Evolutionary conservation across 2,329 filamentous ascomycete species (phyloP).

Genomic region (Exophiala sideris): DNA sequence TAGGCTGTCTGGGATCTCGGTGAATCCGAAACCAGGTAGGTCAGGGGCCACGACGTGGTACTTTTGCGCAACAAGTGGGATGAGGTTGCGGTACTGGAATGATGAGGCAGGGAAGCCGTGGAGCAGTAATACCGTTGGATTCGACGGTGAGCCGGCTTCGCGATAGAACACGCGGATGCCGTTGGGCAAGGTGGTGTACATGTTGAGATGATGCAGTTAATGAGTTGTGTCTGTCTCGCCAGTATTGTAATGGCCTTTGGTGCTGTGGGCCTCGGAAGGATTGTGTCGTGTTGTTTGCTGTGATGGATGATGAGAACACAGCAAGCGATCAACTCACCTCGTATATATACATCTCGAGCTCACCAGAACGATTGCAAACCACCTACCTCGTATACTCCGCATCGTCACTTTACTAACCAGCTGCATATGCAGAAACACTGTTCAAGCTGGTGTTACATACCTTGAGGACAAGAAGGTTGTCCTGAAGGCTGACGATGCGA

Average conservation of each 20-base stretch:
- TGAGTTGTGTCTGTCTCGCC: not conserved
- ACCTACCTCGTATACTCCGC: not conserved
- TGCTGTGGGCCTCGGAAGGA: not conserved
- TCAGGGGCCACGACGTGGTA: constrained; percentile 56
- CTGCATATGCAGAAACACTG: not conserved
- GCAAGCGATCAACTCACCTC: not conserved
- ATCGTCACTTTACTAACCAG: not conserved
- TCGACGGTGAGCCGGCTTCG: constrained; percentile 32
- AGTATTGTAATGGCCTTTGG: not conserved
- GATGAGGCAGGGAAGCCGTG: constrained; percentile 49
- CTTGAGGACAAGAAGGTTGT: not conserved
- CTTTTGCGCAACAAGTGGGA: constrained; percentile 41
- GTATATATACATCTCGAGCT: not conserved
- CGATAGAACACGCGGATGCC: constrained; percentile 38
- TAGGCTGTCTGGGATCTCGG: constrained; percentile 40
- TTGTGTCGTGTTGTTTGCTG: not conserved
- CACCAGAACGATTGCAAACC: not conserved
- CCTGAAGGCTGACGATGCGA: not conserved
- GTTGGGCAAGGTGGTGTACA: constrained; percentile 22
- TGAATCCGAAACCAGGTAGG: constrained; percentile 60
- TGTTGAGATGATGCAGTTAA: not conserved
- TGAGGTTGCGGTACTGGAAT: constrained; percentile 45
- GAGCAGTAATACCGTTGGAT: constrained; percentile 44
- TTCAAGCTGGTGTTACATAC: not conserved
- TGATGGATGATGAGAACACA: not conserved